These are phyloP conservation scores for Colletotrichum sp. DNA, from an alignment of 2,329 filamentous ascomycete species.

Conservation along the genomic window DNA sequence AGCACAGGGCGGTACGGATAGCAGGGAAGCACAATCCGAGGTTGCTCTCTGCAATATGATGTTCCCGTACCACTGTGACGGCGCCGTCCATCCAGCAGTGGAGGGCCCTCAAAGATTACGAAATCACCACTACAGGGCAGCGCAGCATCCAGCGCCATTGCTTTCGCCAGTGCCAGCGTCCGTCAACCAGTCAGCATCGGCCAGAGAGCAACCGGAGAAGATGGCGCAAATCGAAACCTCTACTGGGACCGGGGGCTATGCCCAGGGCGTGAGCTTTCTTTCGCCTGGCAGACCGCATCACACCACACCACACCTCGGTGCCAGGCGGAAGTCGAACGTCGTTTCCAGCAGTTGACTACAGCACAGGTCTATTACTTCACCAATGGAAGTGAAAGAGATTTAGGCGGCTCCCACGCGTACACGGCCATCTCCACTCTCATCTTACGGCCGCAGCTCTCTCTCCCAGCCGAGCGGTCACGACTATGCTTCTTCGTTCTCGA, in stretches of 20 bases:
- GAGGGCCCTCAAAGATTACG: background rate
- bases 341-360: too few species aligned
- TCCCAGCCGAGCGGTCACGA: background rate
- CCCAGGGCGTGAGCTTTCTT: too few species aligned
- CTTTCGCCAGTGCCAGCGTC: background rate
- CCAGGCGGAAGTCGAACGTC: too few species aligned
- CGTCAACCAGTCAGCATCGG: background rate
- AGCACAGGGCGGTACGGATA: background rate
- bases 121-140: background rate
- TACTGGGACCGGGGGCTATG: too few species aligned
- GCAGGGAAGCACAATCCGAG: background rate
- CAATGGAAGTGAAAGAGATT: background rate
- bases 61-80: background rate
- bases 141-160: background rate
- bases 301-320: too few species aligned
- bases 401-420: background rate
- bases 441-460: constrained; percentile 13
- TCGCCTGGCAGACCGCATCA: too few species aligned
- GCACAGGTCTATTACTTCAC: background rate
- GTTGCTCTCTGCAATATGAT: background rate
- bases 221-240: too few species aligned
- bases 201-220: too few species aligned
- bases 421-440: background rate
- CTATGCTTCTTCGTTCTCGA: constrained; percentile 16
- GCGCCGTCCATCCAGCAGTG: background rate